These are phyloP conservation scores for Trichoderma endophyticum DNA, from an alignment of 2,329 filamentous ascomycete genomes.

Conservation along the genomic window DNA sequence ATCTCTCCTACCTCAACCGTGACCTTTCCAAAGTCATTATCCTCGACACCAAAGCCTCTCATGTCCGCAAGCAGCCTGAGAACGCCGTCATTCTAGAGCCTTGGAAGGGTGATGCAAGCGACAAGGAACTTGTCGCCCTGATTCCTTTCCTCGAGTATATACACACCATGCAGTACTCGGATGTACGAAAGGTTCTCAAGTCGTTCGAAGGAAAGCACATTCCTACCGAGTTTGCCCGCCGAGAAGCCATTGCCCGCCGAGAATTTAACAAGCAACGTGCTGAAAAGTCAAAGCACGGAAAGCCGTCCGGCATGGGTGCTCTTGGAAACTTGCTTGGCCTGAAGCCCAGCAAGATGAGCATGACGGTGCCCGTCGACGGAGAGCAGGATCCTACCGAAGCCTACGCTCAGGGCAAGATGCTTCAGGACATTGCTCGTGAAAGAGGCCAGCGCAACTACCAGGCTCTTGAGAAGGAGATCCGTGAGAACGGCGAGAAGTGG, in stretches of 20 bases:
- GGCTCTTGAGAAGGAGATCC: constrained; percentile 83
- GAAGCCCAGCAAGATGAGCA: constrained; percentile 64
- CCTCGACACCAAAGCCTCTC: constrained; percentile 78
- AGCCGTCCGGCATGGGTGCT: constrained; percentile 61
- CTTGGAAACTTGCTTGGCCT: constrained; percentile 73
- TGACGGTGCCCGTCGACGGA: constrained; percentile 59
- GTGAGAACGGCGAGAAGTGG: constrained; percentile 92
- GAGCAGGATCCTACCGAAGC: constrained; percentile 72
- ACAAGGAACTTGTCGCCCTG: constrained; percentile 81
- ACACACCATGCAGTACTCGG: constrained; percentile 85
- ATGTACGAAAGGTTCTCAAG: constrained; percentile 81
- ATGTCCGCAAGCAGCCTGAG: constrained; percentile 88
- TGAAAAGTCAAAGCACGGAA: constrained; percentile 60
- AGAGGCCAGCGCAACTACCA: constrained; percentile 88
- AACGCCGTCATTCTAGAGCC: constrained; percentile 90
- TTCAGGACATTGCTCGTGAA: constrained; percentile 91
- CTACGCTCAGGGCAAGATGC: constrained; percentile 90
- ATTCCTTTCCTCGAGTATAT: constrained; percentile 98
- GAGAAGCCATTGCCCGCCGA: constrained; percentile 80
- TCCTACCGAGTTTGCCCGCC: constrained; percentile 81
- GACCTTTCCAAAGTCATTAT: constrained; percentile 94
- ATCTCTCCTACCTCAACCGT: constrained; percentile 95
- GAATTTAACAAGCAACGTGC: constrained; percentile 78
- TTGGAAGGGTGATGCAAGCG: constrained; percentile 80
- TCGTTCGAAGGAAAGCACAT: constrained; percentile 89